Percentiles rank a stretch among this genome's conserved stretches.
These are phyloP conservation scores for Geopyxis carbonaria DNA, from an alignment of 495 filamentous ascomycete genomes.

Conservation along the genomic window DNA sequence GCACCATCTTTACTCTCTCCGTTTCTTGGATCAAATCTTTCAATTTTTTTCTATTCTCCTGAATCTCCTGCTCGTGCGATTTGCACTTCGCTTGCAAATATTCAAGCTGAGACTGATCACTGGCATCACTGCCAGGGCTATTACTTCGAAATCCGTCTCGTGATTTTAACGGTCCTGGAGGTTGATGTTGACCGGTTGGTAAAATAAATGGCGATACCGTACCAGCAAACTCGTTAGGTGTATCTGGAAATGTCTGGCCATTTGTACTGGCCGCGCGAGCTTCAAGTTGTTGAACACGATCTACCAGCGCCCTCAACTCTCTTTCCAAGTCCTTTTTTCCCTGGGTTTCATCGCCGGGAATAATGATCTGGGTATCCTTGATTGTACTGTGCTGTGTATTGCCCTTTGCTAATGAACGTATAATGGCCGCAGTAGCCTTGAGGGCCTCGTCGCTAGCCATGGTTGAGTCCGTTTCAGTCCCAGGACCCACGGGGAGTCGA, in stretches of 20 bases:
- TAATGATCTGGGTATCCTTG: conserved; percentile 23
- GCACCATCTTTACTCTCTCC: conserved; percentile 40
- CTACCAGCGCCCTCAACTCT: conserved; percentile 31
- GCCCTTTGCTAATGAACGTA: conserved; percentile 21
- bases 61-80: conserved; percentile 34
- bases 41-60: conserved; percentile 23
- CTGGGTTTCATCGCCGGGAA: conserved; percentile 32
- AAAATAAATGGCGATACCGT: conserved; percentile 24
- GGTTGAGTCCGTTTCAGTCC: conserved; percentile 6
- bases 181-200: conserved; percentile 14
- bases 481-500: conserved; percentile 6
- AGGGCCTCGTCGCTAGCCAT: conserved; percentile 17
- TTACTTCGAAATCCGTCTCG: conserved; percentile 11
- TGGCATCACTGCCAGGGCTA: conserved; percentile 22
- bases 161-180: conserved; percentile 21
- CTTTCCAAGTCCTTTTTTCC: conserved; percentile 32
- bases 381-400: conserved; percentile 8
- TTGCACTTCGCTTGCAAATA: conserved; percentile 34
- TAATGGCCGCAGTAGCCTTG: conserved; percentile 21
- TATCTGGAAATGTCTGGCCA: conserved; percentile 21
- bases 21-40: conserved; percentile 43
- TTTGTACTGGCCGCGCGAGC: conserved; percentile 25
- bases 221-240: conserved; percentile 25
- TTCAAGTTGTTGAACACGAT: conserved; percentile 32
- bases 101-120: conserved; percentile 28